A percentile compares a stretch with the other conserved stretches of the same genome.
These are phyloP conservation scores for Taiwanofungus camphoratus DNA, from an alignment of 1,284 basidiomycete genomes.

Conservation along the genomic window DNA sequence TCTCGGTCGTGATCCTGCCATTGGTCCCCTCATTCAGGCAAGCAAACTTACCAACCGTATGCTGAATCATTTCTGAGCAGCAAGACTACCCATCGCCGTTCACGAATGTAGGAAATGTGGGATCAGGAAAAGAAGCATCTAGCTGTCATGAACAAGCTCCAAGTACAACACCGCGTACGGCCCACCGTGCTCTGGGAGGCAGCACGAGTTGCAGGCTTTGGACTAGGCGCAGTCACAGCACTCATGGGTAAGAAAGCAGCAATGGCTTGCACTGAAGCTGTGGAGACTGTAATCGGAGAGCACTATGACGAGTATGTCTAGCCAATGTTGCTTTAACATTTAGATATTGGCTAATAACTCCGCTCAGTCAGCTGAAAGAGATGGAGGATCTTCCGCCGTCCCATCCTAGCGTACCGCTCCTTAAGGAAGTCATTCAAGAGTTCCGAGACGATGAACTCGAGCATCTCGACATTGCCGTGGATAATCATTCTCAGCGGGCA, in stretches of 20 bases:
- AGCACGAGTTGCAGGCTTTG: conserved; percentile 83
- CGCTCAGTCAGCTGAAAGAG: conserved; percentile 68
- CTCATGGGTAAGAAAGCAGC: conserved; percentile 89
- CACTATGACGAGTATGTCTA: conserved; percentile 93
- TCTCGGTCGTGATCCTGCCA: conserved; percentile 54
- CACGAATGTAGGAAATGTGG: conserved; percentile 80
- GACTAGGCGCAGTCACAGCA: conserved; percentile 81
- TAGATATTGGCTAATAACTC: conserved; percentile 4
- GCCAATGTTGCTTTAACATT: conserved; percentile 1
- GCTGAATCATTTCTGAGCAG: not conserved
- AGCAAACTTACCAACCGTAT: conserved; percentile 16
- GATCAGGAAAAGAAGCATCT: conserved; percentile 94
- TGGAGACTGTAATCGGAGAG: conserved; percentile 96
- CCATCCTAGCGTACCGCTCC: conserved; percentile 76
- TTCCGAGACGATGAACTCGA: conserved; percentile 94
- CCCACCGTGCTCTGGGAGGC: conserved; percentile 82
- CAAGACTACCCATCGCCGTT: not conserved
- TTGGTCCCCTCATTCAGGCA: conserved; percentile 76
- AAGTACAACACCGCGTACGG: conserved; percentile 77
- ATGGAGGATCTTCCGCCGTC: conserved; percentile 54
- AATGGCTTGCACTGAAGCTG: conserved; percentile 98
- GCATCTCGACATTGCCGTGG: conserved; percentile 90
- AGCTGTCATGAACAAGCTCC: conserved; percentile 77
- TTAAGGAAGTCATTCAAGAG: conserved; percentile 75
- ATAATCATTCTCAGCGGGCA: conserved; percentile 85